A percentile compares a stretch with the other conserved stretches of the same genome.
These are phyloP conservation scores for Articulospora tetracladia DNA, from an alignment of 495 filamentous ascomycete species.

Conservation along the genomic window DNA sequence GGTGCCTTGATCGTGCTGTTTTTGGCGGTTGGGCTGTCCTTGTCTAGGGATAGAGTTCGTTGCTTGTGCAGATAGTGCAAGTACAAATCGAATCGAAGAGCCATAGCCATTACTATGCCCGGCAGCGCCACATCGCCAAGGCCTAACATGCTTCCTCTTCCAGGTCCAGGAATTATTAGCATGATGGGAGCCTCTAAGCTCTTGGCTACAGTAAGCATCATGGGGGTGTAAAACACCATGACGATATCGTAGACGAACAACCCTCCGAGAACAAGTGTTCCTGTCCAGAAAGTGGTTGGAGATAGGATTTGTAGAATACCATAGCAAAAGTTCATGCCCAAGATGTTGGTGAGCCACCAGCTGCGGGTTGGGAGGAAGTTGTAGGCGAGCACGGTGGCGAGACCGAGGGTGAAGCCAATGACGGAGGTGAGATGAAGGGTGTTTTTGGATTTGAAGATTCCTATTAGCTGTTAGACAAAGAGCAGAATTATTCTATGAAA, in stretches of 20 bases:
- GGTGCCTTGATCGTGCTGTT: conserved; percentile 37
- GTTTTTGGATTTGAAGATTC: conserved; percentile 13
- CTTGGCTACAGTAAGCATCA: conserved; percentile 95
- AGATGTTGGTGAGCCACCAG: conserved; percentile 81
- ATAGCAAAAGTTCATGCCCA: conserved; percentile 86
- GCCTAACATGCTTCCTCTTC: conserved; percentile 58
- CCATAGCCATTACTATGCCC: conserved; percentile 83
- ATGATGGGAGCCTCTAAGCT: conserved; percentile 91
- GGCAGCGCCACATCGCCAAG: conserved; percentile 94
- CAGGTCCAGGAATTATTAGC: conserved; percentile 74
- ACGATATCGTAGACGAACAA: conserved; percentile 95
- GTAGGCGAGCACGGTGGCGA: conserved; percentile 61
- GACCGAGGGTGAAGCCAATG: conserved; percentile 54
- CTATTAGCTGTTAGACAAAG: neutral
- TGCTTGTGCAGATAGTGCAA: conserved; percentile 63
- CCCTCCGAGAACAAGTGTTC: conserved; percentile 67
- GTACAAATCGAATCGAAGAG: conserved; percentile 87
- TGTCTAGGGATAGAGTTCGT: conserved; percentile 29
- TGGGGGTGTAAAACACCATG: conserved; percentile 95
- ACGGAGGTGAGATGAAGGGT: conserved; percentile 37
- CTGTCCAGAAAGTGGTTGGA: conserved; percentile 84
- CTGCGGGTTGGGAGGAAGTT: conserved; percentile 60
- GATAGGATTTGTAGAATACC: conserved; percentile 77
- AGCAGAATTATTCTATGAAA: neutral
- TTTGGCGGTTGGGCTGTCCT: conserved; percentile 16